phyloP scores from a whole-genome alignment of 192 early-diverging fungal species.

The Backusella morwellensis region DNA sequence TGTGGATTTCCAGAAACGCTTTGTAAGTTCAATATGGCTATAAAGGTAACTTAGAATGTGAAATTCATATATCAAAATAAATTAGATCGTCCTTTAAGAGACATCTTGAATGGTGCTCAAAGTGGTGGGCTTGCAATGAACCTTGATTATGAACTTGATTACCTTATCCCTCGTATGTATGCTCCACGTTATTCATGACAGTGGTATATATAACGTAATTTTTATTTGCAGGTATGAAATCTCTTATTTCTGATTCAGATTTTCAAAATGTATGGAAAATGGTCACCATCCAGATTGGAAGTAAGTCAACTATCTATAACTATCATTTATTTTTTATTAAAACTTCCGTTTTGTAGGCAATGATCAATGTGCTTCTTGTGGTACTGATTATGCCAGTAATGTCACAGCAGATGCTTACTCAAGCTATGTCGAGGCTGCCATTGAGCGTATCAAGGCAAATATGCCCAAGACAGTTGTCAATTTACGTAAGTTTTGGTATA shows the following conservation, averaged over 20 bases:
- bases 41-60: too few species aligned
- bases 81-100: constrained; percentile 11
- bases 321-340: not conserved
- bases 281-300: constrained; percentile 22
- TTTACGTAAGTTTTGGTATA: constrained; percentile 14
- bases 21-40: not conserved
- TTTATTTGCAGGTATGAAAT: not conserved
- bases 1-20: not conserved
- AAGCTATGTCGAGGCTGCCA: constrained; percentile 12
- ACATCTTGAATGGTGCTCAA: constrained; percentile 51
- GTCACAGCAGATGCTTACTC: constrained; percentile 1
- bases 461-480: constrained; percentile 18
- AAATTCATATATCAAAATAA: not conserved
- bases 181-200: not conserved
- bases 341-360: constrained; percentile 5
- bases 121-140: constrained; percentile 48
- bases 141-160: constrained; percentile 42
- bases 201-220: not conserved
- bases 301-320: not conserved
- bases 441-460: constrained; percentile 11
- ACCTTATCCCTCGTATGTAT: constrained; percentile 32
- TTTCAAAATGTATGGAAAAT: constrained; percentile 12
- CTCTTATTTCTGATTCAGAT: not conserved
- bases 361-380: constrained; percentile 22
- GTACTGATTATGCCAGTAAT: not conserved